A percentile compares a stretch with the other conserved stretches of the same genome.
Conservation (phyloP, 1,284 basidiomycete genomes). For the Moniliophthora roreri region DNA sequence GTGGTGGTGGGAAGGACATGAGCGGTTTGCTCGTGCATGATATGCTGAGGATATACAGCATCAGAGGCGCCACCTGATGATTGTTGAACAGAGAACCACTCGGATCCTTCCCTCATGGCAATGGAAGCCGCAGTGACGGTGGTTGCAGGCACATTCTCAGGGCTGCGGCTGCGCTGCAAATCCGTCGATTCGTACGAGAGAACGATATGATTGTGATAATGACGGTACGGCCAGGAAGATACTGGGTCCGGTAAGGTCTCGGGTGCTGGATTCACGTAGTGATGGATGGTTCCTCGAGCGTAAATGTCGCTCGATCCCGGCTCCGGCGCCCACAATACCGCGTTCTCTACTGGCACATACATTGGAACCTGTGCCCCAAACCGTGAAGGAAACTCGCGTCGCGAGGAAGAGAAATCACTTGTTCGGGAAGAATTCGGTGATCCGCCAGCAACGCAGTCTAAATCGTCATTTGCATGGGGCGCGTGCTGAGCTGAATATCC, state of each 20-base stretch:
- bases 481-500: neutral
- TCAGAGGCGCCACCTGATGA: neutral
- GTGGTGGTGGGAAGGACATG: neutral
- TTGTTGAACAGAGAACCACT: neutral
- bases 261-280: too few species aligned
- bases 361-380: neutral
- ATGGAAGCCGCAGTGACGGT: slow-evolving; percentile 2
- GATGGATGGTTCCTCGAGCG: too few species aligned
- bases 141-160: neutral
- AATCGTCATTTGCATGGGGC: neutral
- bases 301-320: too few species aligned
- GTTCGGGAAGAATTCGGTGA: neutral
- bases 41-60: neutral
- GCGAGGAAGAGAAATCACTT: neutral
- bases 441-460: neutral
- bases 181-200: neutral
- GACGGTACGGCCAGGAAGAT: too few species aligned
- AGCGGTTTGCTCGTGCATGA: neutral
- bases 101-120: slow-evolving; percentile 3
- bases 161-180: neutral
- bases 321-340: too few species aligned
- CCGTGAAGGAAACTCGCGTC: neutral
- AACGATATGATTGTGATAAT: too few species aligned
- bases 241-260: too few species aligned
- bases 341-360: too few species aligned